Percentiles rank a stretch among this genome's conserved stretches.
These are phyloP conservation scores for Ophiosphaerella herpotricha DNA, from an alignment of 2,329 filamentous ascomycete species.

Conservation along the genomic window DNA sequence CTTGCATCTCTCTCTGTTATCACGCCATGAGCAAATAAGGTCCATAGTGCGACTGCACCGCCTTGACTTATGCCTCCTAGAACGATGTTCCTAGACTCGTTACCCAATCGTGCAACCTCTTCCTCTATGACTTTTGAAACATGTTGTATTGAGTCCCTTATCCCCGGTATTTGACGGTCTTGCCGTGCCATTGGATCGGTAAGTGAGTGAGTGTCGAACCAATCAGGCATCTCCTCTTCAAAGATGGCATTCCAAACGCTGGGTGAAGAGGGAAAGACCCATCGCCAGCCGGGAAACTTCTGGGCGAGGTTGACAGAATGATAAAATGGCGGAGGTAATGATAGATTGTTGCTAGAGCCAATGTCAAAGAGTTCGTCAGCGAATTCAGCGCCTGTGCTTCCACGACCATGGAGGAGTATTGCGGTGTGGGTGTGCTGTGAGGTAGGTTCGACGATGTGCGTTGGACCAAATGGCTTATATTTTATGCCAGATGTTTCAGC, in stretches of 20 bases:
- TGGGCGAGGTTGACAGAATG: constrained; percentile 50
- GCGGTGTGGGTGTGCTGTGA: constrained; percentile 51
- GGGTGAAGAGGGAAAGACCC: constrained; percentile 57
- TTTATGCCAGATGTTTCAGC: too few species aligned
- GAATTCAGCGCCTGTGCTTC: constrained; percentile 49
- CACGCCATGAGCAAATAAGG: constrained; percentile 13
- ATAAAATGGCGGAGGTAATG: neutral
- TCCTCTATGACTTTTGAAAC: constrained; percentile 29
- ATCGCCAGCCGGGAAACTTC: constrained; percentile 53
- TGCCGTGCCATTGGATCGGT: constrained; percentile 49
- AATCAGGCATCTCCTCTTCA: constrained; percentile 46
- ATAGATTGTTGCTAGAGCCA: neutral
- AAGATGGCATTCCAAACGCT: constrained; percentile 29
- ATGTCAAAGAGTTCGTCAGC: constrained; percentile 12
- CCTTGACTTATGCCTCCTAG: constrained; percentile 27
- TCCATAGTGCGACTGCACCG: constrained; percentile 22
- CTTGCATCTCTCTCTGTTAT: constrained; percentile 1
- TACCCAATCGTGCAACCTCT: constrained; percentile 16
- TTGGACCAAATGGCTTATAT: neutral
- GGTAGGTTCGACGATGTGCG: constrained; percentile 6
- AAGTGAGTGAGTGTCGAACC: constrained; percentile 58
- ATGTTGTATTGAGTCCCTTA: constrained; percentile 46
- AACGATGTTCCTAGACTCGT: constrained; percentile 10
- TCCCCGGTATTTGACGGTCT: constrained; percentile 49
- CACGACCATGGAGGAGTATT: constrained; percentile 54